Conservation (phyloP, 2,329 filamentous ascomycete species). For the Trichoderma citrinoviride region DNA sequence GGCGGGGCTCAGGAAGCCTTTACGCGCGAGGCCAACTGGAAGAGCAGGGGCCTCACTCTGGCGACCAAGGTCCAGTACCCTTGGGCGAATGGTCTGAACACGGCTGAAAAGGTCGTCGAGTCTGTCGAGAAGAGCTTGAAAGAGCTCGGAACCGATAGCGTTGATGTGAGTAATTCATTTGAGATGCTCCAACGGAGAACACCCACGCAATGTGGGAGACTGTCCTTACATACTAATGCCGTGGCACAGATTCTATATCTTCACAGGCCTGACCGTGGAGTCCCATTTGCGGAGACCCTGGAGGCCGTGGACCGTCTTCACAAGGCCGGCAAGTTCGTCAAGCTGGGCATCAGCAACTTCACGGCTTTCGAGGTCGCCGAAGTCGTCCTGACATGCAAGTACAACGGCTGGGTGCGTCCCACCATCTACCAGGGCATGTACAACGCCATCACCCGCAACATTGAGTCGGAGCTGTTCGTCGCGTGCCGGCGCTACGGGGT, state of each 20-base stretch:
- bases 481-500: slow-evolving; percentile 47
- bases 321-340: slow-evolving; percentile 80
- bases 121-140: slow-evolving; percentile 66
- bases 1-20: slow-evolving; percentile 74
- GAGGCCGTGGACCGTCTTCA: slow-evolving; percentile 76
- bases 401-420: slow-evolving; percentile 77
- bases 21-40: slow-evolving; percentile 72
- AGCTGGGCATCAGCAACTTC: slow-evolving; percentile 78
- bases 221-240: neutral
- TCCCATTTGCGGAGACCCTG: slow-evolving; percentile 77
- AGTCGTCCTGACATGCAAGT: slow-evolving; percentile 73
- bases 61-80: slow-evolving; percentile 78
- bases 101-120: slow-evolving; percentile 60
- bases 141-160: slow-evolving; percentile 68
- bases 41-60: slow-evolving; percentile 71
- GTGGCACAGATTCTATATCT: slow-evolving; percentile 38
- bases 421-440: slow-evolving; percentile 89
- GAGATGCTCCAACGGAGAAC: neutral
- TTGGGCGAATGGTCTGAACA: slow-evolving; percentile 55
- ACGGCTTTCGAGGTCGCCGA: slow-evolving; percentile 87
- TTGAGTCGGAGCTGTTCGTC: slow-evolving; percentile 72
- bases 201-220: neutral
- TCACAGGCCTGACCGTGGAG: slow-evolving; percentile 52
- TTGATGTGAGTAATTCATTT: slow-evolving; percentile 56
- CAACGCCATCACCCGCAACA: slow-evolving; percentile 72